Evolutionary conservation across 2,329 filamentous ascomycete genomes (phyloP).

Genomic region (Exophiala dermatitidis): DNA sequence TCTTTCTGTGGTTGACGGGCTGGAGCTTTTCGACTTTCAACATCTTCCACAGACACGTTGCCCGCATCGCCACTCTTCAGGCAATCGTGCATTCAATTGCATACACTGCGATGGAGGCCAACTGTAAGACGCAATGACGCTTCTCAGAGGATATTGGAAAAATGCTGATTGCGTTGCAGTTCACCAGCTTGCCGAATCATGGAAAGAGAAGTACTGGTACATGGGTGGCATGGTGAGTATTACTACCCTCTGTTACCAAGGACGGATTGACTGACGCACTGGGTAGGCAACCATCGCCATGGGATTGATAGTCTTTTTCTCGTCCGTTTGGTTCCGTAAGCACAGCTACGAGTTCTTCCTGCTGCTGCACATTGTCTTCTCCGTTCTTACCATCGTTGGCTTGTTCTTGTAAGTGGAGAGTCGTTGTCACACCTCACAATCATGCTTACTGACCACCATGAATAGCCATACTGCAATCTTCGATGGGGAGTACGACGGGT

Average conservation of each 20-base stretch:
- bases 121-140: conserved; percentile 1
- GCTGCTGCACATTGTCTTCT: conserved; percentile 35
- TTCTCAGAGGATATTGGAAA: neutral
- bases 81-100: conserved; percentile 57
- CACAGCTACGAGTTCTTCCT: conserved; percentile 41
- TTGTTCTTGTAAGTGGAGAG: conserved; percentile 41
- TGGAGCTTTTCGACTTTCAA: conserved; percentile 63
- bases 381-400: conserved; percentile 37
- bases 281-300: conserved; percentile 28
- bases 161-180: conserved; percentile 6
- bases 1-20: conserved; percentile 59
- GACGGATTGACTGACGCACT: neutral
- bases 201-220: conserved; percentile 36
- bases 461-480: conserved; percentile 45
- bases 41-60: conserved; percentile 60
- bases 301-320: conserved; percentile 39
- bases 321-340: conserved; percentile 41
- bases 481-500: conserved; percentile 42
- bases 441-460: neutral
- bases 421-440: neutral
- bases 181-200: conserved; percentile 12
- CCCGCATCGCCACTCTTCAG: conserved; percentile 54
- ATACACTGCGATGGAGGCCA: conserved; percentile 41
- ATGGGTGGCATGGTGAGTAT: conserved; percentile 33
- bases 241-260: neutral